Base-by-base conservation (phyloP, 352 stramenopile species). In the Albugo candida region DNA sequence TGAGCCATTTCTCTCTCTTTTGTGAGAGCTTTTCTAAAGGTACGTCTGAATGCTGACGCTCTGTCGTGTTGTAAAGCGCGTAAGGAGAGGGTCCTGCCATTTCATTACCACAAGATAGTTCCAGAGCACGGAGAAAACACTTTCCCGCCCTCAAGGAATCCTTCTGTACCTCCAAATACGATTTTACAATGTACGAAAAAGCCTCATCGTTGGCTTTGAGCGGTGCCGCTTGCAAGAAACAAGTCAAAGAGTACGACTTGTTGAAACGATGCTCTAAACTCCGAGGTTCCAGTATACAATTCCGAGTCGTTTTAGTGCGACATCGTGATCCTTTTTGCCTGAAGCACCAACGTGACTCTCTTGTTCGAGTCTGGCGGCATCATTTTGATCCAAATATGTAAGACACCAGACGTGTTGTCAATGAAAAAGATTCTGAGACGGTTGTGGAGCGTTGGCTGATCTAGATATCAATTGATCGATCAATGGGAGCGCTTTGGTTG, bases 111-210 rank as follows among this genome's bases (percentile, higher is more conserved):
- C 61, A 51, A 21, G 67, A 64, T 11, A 92, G 44, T 16, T 72
- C 67, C 16, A 92, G 60, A 16, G 79, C 74, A 46, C 89, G 88
- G 34, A 92, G 49, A 38, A 83, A 89, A 41, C 79, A 92, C 47
- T 92, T 92, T 44, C 87, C 76, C 0, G 76, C 79, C 16, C 76
- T 74, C 19, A 84, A 11, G 13, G 72, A 48, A 55, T 92, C 79
- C 0, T 53, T 58, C 3, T 51, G 66, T 1, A 87, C 50, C 16
- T 75, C 63, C n/a, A 67, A 53, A 47, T 92, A 92, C 71, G 71
- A 92, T 45, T 70, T 70, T 10, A 75, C 79, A 20, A 92, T 55
- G 64, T 65, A 83, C 0, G 54, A 61, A 38, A 88, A 92, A 14
- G 73, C 67, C 27, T 83, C 70, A 42, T 89, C 76, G 11, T 55